These are phyloP conservation scores for Didymella keratinophila DNA, from an alignment of 2,329 filamentous ascomycete species.

Conservation along the genomic window DNA sequence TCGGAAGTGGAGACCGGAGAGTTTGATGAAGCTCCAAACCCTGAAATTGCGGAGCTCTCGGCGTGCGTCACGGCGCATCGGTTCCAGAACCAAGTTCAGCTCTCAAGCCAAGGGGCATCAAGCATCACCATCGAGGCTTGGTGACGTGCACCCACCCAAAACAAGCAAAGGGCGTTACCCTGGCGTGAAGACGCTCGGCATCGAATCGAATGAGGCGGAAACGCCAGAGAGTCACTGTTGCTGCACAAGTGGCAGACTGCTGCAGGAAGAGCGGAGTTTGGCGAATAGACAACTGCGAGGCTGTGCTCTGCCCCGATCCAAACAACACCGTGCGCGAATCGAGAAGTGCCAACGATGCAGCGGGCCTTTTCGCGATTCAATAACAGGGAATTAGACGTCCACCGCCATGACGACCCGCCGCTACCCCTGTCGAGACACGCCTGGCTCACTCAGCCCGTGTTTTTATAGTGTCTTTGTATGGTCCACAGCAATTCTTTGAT, in stretches of 20 bases:
- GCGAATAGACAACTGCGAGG: constrained; percentile 17
- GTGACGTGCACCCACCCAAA: constrained; percentile 32
- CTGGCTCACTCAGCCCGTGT: constrained; percentile 14
- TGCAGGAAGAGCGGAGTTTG: constrained; percentile 6
- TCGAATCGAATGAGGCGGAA: constrained; percentile 10
- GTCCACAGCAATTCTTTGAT: constrained; percentile 5
- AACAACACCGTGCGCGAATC: constrained; percentile 18
- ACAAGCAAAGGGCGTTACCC: constrained; percentile 10
- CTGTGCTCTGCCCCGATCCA: constrained; percentile 19
- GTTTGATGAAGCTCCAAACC: constrained; percentile 9
- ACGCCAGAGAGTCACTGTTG: constrained; percentile 2
- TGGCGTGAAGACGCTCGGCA: constrained; percentile 3
- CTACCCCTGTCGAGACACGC: constrained; percentile 14
- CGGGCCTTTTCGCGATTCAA: constrained; percentile 19
- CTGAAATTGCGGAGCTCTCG: constrained; percentile 16
- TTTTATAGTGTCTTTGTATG: constrained; percentile 15
- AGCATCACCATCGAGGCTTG: constrained; percentile 38
- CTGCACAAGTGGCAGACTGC: constrained; percentile 12
- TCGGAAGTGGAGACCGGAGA: constrained; percentile 19
- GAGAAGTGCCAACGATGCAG: constrained; percentile 17
- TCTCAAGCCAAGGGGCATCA: constrained; percentile 33
- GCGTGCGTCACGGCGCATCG: constrained; percentile 26
- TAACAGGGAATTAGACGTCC: constrained; percentile 32
- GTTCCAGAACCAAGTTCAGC: constrained; percentile 25
- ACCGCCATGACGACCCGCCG: constrained; percentile 30